Evolutionary conservation across 2,329 filamentous ascomycete genomes (phyloP), one percentile per base, ranked within the genome.

Genomic region (Fusarium sp.): DNA sequence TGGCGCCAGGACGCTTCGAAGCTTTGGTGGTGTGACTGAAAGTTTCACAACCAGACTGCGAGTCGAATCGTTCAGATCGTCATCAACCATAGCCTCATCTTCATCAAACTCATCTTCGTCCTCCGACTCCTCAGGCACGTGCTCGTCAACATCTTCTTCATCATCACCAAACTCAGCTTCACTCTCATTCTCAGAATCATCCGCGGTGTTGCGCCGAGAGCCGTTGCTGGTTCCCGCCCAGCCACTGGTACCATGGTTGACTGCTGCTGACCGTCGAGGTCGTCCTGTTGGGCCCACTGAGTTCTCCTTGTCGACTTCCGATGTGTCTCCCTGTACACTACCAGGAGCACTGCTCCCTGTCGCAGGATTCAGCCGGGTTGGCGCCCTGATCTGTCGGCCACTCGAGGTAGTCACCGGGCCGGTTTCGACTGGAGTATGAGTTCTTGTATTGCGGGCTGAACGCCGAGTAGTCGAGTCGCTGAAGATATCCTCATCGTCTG

Each of bases 401-500:
- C 95, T 98, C 24, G 94, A 92, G 5, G 96, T 98, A 60, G 93
- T 85, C 83, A 90, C 84, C 6, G 88, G 86, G 10, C 85, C 92
- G 27, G 86, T 81, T 73, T 96, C 94, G 45, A 90, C 89, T 0
- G 94, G 93, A 1, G 94, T 94, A 72, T 91, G 91, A 11, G 91
- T 88, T 42, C 92, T 89, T 2, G 93, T 94, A 74, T 94, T 93
- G 29, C 96, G 91, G 20, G 91, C 89, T 14, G 94, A 94, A 8
- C 92, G 89, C 86, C 95, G 66, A 81, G 84, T 82, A 7, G 89
- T 88, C 38, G 91, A 92, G 79, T 92, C 90, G n/a, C 89, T 90
- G 61, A 91, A 90, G 18, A 92, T 90, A 38, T 92, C 92, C 75
- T 97, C 94, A 27, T 97, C 94, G 62, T 98, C 95, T 0, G 95